Evolutionary conservation across 2,329 filamentous ascomycete genomes (phyloP).

Genomic region (Cladosporium phlei): DNA sequence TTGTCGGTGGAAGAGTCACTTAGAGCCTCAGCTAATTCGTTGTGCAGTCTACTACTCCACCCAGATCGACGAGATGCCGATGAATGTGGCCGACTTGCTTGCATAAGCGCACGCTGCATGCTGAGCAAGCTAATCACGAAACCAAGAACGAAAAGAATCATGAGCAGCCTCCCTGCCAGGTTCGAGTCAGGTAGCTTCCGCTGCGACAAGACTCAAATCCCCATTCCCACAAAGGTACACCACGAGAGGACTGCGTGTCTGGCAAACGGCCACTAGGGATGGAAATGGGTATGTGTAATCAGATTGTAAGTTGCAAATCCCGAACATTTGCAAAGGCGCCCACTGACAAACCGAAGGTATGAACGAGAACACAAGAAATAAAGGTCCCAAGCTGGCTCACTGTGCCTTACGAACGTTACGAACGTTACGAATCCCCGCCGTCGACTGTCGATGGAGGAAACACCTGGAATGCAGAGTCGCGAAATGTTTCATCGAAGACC

Average conservation of each 20-base stretch:
- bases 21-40: not conserved
- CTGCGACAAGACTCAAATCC: not conserved
- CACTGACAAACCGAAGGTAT: not conserved
- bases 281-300: conserved; percentile 29
- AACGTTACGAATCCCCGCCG: too few relatives aligned
- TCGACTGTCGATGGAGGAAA: too few relatives aligned
- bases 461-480: too few relatives aligned
- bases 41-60: conserved; percentile 81
- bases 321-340: not conserved
- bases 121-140: not conserved
- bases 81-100: conserved; percentile 60
- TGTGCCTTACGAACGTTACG: too few relatives aligned
- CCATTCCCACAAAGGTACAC: not conserved
- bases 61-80: conserved; percentile 97
- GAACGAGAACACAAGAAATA: too few relatives aligned
- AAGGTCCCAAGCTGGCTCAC: too few relatives aligned
- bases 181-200: not conserved
- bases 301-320: conserved; percentile 21
- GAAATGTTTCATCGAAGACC: too few relatives aligned
- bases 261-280: conserved; percentile 31
- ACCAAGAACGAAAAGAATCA: not conserved
- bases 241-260: conserved; percentile 7
- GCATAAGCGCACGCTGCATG: conserved; percentile 21
- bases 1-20: not conserved
- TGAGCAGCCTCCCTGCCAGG: not conserved